These are phyloP conservation scores for Plantago ovata DNA, from an alignment of 257 asterid genomes.

Conservation along the genomic window DNA sequence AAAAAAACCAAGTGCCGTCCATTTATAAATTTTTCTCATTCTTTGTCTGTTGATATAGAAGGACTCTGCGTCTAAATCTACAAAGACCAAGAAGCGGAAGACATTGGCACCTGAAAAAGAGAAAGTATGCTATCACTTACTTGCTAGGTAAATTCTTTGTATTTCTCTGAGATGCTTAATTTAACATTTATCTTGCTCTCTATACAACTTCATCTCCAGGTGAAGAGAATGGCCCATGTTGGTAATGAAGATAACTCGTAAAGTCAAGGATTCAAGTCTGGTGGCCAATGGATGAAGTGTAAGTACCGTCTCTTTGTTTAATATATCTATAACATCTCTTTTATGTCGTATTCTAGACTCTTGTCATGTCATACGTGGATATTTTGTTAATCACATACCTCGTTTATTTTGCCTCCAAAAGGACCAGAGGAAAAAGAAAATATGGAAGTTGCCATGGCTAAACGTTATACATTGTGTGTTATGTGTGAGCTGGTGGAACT, in stretches of 20 bases:
- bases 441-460: not conserved
- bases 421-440: not conserved
- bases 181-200: slow-evolving; percentile 7
- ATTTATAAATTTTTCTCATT: not conserved
- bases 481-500: not conserved
- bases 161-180: slow-evolving; percentile 17
- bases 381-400: not conserved
- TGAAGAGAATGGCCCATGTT: slow-evolving; percentile 19
- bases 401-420: not conserved
- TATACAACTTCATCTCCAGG: slow-evolving; percentile 28
- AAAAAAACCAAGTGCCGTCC: not conserved
- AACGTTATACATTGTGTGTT: not conserved
- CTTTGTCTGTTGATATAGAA: slow-evolving; percentile 23
- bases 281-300: slow-evolving; percentile 60
- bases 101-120: slow-evolving; percentile 23
- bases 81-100: slow-evolving; percentile 26
- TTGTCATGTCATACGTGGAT: not conserved
- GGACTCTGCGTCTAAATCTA: slow-evolving; percentile 19
- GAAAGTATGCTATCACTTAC: slow-evolving; percentile 31
- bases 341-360: not conserved
- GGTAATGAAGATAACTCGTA: slow-evolving; percentile 28
- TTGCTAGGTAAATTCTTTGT: not conserved
- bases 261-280: slow-evolving; percentile 43
- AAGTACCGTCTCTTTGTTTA: slow-evolving; percentile 19
- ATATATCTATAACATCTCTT: slow-evolving; percentile 5